These are phyloP conservation scores for Fusarium drepaniforme DNA, from an alignment of 2,329 filamentous ascomycete species.

Conservation along the genomic window DNA sequence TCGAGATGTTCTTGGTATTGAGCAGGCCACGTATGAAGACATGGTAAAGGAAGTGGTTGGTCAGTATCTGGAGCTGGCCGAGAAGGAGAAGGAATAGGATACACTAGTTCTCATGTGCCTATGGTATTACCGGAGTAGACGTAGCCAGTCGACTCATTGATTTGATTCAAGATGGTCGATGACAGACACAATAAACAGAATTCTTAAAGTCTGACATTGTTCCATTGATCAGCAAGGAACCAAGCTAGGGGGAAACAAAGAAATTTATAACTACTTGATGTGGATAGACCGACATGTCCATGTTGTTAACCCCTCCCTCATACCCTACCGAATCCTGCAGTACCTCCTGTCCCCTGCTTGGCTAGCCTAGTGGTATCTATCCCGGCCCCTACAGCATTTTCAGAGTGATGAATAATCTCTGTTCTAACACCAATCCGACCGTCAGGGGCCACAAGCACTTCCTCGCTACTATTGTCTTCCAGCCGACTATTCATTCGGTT, in stretches of 20 bases:
- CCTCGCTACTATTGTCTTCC: slow-evolving; percentile 26
- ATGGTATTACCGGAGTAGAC: neutral
- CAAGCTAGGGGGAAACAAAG: neutral
- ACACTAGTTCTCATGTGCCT: too few species aligned
- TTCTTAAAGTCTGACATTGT: neutral
- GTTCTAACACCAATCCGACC: slow-evolving; percentile 32
- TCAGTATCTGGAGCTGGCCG: neutral
- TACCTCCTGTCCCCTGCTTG: neutral
- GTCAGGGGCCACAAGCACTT: slow-evolving; percentile 11
- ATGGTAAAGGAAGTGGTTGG: neutral
- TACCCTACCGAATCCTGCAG: neutral
- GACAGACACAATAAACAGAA: neutral
- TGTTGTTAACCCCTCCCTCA: neutral
- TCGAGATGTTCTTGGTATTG: neutral
- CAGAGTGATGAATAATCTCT: slow-evolving; percentile 9
- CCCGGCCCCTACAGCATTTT: neutral
- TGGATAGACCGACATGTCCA: neutral
- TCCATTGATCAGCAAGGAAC: neutral
- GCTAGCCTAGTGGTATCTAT: neutral
- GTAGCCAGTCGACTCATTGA: too few species aligned
- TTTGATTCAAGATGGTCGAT: too few species aligned
- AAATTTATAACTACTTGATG: neutral
- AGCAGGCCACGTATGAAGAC: neutral
- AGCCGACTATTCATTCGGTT: slow-evolving; percentile 16
- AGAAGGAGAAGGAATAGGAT: neutral